phyloP scores from a whole-genome alignment of 441 rosid species.

The Pelargonium myrrhifolium region DNA sequence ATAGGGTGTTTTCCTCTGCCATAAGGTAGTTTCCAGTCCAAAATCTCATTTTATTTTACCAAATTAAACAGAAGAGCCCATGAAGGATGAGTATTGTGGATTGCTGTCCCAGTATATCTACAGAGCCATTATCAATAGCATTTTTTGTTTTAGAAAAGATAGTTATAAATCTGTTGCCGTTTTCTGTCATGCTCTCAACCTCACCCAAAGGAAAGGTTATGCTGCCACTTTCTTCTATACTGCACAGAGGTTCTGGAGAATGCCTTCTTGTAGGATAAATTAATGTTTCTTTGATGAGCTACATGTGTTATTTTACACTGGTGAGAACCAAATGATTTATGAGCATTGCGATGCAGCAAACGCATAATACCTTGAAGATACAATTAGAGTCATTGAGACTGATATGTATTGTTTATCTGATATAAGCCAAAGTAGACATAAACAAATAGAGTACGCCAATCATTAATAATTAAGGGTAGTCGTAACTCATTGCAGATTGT shows the following conservation, averaged over 20 bases:
- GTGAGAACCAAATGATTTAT: neutral
- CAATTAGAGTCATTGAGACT: neutral
- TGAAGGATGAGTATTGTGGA: neutral
- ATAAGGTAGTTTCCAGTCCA: neutral
- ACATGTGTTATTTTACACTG: neutral
- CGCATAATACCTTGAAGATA: neutral
- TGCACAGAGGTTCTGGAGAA: too few relatives aligned
- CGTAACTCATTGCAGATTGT: too few relatives aligned
- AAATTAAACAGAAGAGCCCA: neutral
- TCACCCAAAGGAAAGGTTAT: too few relatives aligned
- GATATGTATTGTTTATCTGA: neutral
- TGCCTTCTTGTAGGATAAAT: too few relatives aligned
- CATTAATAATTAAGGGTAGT: too few relatives aligned
- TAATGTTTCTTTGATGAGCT: too few relatives aligned
- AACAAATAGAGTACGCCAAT: neutral
- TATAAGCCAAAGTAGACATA: conserved; percentile 1
- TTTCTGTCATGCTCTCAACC: too few relatives aligned
- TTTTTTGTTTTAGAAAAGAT: neutral
- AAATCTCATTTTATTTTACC: neutral
- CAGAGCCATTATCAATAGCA: neutral
- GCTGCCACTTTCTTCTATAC: too few relatives aligned
- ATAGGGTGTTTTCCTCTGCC: too few relatives aligned
- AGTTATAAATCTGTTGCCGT: too few relatives aligned
- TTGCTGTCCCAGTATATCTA: neutral
- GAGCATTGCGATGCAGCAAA: neutral